Evolutionary conservation across 2,329 filamentous ascomycete genomes (phyloP), one percentile per base, ranked within the genome.

Genomic region (Ophiostoma ulmi): DNA sequence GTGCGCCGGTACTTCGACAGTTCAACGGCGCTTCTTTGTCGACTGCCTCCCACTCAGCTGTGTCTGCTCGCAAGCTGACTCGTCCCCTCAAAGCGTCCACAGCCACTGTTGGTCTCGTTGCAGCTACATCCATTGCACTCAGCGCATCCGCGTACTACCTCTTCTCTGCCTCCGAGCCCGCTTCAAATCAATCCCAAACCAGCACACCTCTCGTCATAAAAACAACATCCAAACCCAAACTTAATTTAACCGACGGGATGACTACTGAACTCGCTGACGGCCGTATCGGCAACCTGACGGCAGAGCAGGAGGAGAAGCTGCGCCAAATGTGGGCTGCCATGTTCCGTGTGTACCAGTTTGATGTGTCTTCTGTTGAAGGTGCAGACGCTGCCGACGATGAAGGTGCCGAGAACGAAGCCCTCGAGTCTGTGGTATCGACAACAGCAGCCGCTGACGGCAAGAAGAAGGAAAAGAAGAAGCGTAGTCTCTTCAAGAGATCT

Each of bases 291-390:
- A 97, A 92, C 75, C 84, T 99, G 72, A 97, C 94, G n/a, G 80
- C 88, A 3, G 94, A 97, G 73, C 89, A 99, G 81, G 92, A 97
- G 76, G 86, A 87, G 74, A 97, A 96, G 81, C 83, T 99, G 72
- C 91, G 90, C 76, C 91, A 96, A 79, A 86, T 98, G 75, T 99
- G 95, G 95, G 80, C 85, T 17, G 83, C 89, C 70, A 85, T 93
- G 55, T 85, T 96, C 74, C 89, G 91, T 73, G 84, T 97, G 64
- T 93, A 91, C 78, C 91, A 90, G 38, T 85, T 93, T 70, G 75
- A 31, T 75, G 74, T 68, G 73, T 77, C 36, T 74, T 74, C 70
- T 74, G 65, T 61, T 10, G 71, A 77, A 6, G 79, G 80, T 38
- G 76, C 79, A 17, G 76, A 75, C 69, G 74, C 80, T 35, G 67